Evolutionary conservation across 805 yeast species (phyloP).

Genomic region (Torulaspora quercuum): DNA sequence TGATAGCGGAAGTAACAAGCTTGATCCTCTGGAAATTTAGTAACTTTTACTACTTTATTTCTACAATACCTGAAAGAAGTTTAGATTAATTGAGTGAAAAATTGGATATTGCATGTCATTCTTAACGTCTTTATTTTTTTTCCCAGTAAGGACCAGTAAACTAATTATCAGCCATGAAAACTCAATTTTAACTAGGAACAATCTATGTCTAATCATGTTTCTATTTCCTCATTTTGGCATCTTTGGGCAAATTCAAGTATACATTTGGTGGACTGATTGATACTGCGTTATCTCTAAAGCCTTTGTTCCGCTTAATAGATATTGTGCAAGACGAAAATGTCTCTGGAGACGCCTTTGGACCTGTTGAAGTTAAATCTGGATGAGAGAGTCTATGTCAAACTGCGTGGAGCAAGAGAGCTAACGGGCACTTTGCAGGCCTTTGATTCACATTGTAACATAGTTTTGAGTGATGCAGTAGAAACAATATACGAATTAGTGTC

Average conservation of each 20-base stretch:
- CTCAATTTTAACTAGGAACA: constrained; percentile 1
- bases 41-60: no score
- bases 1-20: constrained; percentile 1
- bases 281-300: background rate
- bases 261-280: no score
- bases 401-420: constrained; percentile 92
- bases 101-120: background rate
- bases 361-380: constrained; percentile 81
- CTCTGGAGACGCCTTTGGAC: constrained; percentile 77
- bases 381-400: constrained; percentile 79
- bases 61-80: no score
- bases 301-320: background rate
- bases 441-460: constrained; percentile 95
- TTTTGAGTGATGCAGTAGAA: constrained; percentile 88
- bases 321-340: no score
- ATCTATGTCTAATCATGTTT: no score
- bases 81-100: no score
- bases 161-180: background rate
- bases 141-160: background rate
- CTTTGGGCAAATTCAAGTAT: no score
- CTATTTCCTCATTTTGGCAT: no score
- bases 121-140: background rate
- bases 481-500: constrained; percentile 61
- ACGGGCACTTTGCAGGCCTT: constrained; percentile 87
- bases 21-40: no score